Base-by-base conservation (phyloP, 163 green algal genomes). In the Scenedesmus sp. region DNA sequence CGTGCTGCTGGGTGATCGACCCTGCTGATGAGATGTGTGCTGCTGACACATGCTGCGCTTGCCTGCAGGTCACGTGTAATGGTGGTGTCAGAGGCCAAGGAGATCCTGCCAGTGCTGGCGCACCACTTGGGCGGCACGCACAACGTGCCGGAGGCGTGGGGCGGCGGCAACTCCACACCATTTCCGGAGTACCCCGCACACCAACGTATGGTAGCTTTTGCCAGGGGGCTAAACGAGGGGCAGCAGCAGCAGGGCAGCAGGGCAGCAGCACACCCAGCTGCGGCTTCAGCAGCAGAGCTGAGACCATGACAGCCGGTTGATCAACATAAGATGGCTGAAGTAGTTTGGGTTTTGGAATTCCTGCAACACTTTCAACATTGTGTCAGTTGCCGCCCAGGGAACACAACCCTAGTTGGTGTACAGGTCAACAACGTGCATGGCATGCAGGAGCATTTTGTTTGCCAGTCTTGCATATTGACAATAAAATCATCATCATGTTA, bases 191-290 rank as follows among this genome's bases (percentile, higher is more conserved):
- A 59, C 40, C 78, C 78, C 4, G 78, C 35, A 51, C 78, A 84
- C 43, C 78, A 59, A 51, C 78, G 78, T 13, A 65, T 84, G 78
- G 16, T 84, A 22, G 78, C 44, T 15, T 84, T 84, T 61, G 78
- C 78, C 16, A 49, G 22, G 22, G n/a, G 18, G 40, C 78, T 84
- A 22, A 84, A 84, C 78, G 78, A 49, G 78, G 78, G 42, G 49
- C 22, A 84, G 78, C 10, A 61, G 42, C 78, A 16, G 65, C 30
- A 40, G 65, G 20, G 61, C 61, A 40, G 61, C 61, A 76, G 61
- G 40, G 30, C 61, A 76, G 59, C 59, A 72, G 59, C 59, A 73
- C 10, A 12, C 7, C 9, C 22, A 40, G 61, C 61, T 20, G 61
- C 61, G 40, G 61, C 30, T 40, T 3, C 61, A 76, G 59, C 59